Evolutionary conservation across 805 yeast genomes (phyloP), one percentile per base, ranked within the genome.

Genomic region (Limtongia smithiae): DNA sequence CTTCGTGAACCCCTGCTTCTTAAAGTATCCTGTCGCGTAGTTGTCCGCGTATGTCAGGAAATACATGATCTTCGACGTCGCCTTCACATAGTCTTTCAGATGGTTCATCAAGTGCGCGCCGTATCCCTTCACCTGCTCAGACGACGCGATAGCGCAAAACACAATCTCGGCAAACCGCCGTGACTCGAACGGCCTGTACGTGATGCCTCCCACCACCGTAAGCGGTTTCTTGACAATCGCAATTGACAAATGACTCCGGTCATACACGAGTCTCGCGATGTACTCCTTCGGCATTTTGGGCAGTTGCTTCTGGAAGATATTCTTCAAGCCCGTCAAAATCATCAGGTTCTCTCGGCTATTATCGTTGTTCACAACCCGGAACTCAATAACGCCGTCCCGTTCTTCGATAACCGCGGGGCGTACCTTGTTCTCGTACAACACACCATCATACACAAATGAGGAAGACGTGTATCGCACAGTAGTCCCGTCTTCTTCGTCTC

Each of bases 21-120:
- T 91, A 75, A 93, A 93, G 68, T 91, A 93, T 2, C 99, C 99
- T 68, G 93, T 91, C 48, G 99, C 99, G 67, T 93, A 93, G 69
- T 93, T 93, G 73, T 93, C 99, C 3, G 99, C 99, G 70, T 93
- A 91, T 0, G 97, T 91, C 55, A 91, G 68, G 64, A 91, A 91
- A 66, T 91, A 83, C 68, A 81, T 82, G 48, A 91, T 83, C 24
- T 83, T 85, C 7, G 94, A 80, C 0, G 97, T 89, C 18, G 88
- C 83, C 59, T 88, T 75, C 35, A 93, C 97, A 67, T 91, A 93
- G 68, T 93, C 98, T 64, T 93, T 93, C 60, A 93, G 72, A 70
- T 93, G 99, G 67, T 93, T 93, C 99, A 93, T 93, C 62, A 93
- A 68, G 68, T 93, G 98, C 0, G 98, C 98, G 68, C 99, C 99